A percentile compares a stretch with the other conserved stretches of the same genome.
Evolutionary conservation across 805 yeast species (phyloP).

Genomic region (Suhomyces pyralidae): DNA sequence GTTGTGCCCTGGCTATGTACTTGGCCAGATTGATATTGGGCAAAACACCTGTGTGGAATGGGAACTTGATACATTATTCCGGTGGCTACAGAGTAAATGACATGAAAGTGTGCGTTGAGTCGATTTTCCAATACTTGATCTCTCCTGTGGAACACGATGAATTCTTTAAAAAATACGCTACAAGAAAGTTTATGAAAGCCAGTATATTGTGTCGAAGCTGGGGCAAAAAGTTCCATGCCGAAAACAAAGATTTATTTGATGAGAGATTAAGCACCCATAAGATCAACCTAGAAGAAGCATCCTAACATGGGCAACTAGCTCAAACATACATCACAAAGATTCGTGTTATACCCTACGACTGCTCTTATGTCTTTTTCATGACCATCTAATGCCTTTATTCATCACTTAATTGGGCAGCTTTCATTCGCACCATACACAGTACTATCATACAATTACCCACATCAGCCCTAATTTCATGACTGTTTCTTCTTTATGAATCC

Average conservation of each 20-base stretch:
- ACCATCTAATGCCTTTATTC: background rate
- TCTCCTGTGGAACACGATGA: constrained; percentile 88
- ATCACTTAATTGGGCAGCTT: background rate
- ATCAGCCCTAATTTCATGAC: background rate
- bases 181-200: constrained; percentile 84
- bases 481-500: background rate
- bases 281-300: constrained; percentile 12
- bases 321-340: too few species aligned
- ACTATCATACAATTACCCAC: too few species aligned
- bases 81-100: constrained; percentile 83
- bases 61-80: constrained; percentile 82
- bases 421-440: background rate
- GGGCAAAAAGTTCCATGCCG: constrained; percentile 62
- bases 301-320: too few species aligned
- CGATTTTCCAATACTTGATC: constrained; percentile 72
- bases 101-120: constrained; percentile 65
- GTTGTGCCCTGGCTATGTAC: constrained; percentile 88
- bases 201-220: constrained; percentile 76
- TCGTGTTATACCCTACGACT: too few species aligned
- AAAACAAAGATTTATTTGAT: constrained; percentile 42
- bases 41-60: constrained; percentile 70
- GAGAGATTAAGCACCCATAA: constrained; percentile 18
- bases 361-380: background rate
- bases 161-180: constrained; percentile 89
- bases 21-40: constrained; percentile 73